These are phyloP conservation scores for Phialophora macrospora DNA, from an alignment of 2,329 filamentous ascomycete genomes.

Conservation along the genomic window DNA sequence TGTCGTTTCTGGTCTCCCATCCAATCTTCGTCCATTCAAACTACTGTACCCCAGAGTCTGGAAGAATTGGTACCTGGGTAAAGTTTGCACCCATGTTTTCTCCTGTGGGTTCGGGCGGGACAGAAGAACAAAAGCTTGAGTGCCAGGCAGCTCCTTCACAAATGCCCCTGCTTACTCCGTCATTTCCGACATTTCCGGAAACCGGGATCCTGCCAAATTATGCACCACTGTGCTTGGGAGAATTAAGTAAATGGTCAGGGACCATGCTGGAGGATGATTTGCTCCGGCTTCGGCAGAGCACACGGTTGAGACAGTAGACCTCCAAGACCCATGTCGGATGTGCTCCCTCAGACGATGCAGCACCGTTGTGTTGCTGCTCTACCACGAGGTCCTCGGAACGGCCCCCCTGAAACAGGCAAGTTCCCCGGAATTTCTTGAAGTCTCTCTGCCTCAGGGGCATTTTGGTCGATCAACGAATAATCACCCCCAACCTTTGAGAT, in stretches of 20 bases:
- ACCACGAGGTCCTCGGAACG: constrained; percentile 4
- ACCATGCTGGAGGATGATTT: neutral
- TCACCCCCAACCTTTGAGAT: neutral
- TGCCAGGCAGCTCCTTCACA: neutral
- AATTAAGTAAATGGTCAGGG: neutral
- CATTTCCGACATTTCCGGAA: constrained; percentile 9
- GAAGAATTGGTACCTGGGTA: neutral
- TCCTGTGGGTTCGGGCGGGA: neutral
- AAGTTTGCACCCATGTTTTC: neutral
- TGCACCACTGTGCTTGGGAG: neutral
- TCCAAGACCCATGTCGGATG: neutral
- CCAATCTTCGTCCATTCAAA: neutral
- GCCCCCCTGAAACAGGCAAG: constrained; percentile 19
- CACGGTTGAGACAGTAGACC: neutral
- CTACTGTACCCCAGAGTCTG: neutral
- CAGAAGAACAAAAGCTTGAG: constrained; percentile 10
- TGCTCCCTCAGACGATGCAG: neutral
- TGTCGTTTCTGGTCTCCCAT: neutral
- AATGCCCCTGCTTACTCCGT: constrained; percentile 11
- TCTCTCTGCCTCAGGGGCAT: neutral
- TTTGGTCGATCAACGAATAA: neutral
- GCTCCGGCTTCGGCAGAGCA: neutral
- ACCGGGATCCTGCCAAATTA: neutral
- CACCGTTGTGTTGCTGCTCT: neutral
- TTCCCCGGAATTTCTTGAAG: constrained; percentile 8